Base-by-base conservation (phyloP, 495 filamentous ascomycete species). In the Astrocystis sublimbata region DNA sequence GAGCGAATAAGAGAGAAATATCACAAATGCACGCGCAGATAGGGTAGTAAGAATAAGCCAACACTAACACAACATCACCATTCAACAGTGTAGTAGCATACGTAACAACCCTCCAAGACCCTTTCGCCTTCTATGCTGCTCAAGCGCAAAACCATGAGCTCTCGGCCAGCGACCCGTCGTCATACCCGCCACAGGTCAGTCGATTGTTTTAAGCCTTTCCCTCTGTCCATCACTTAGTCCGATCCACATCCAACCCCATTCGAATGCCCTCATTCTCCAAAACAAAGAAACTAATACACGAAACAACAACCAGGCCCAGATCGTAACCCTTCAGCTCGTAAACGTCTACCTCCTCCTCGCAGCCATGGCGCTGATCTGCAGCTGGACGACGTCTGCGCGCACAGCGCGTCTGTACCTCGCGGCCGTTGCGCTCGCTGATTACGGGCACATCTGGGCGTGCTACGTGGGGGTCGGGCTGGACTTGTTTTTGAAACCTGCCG, bases 391-490 rank as follows among this genome's bases (percentile, higher is more conserved):
- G 10, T 80, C 87, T 61, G 74, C 79, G 6, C 68, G 63, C 21
- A 82, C 85, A 1, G 70, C 84, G 19, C 78, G 79, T 24, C 78
- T 81, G 58, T 88, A 84, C 62, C 64, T 88, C 6, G 55, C 81
- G 5, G 81, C 75, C 5, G 75, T 86, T 35, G 80, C 81, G 49
- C 68, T 88, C 23, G 86, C 79, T 4, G 87, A 89, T 68, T 73
- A 86, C 51, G 86, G 86, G 2, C 87, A 90, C 67, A 59, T 89
- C n/a, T 86, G 76, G 62, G 82, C 80, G 19, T 80, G 76, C 1
- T 85, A 80, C 56, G 62, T 73, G 24, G 83, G 71, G 6, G 76
- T 88, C 65, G 87, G 86, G 3, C 68, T 64, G 57, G 73, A 77
- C 0, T 61, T 72, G 5, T 83, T 85, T 58, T 64, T 76, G 23